These are phyloP conservation scores for Sporobolomyces roseus DNA, from an alignment of 768 basidiomycete genomes.

Conservation along the genomic window DNA sequence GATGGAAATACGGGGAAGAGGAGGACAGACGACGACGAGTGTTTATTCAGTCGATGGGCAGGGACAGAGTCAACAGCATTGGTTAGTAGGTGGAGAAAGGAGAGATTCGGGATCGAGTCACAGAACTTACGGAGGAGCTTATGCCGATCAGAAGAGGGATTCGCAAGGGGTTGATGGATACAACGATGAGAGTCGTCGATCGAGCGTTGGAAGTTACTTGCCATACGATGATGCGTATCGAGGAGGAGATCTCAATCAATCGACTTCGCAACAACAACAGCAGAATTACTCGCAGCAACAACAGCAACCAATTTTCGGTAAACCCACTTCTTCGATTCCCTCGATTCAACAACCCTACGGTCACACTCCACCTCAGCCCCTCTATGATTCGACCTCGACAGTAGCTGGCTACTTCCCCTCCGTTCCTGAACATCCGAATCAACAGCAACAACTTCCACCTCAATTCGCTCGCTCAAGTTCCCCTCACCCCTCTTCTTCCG, in stretches of 20 bases:
- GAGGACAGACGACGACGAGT: constrained; percentile 19
- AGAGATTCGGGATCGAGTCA: constrained; percentile 9
- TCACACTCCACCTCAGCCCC: not conserved
- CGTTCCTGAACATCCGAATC: constrained; percentile 2
- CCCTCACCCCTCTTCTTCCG: constrained; percentile 5
- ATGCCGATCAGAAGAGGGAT: constrained; percentile 2
- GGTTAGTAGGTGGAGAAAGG: constrained; percentile 7
- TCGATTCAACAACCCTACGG: constrained; percentile 11
- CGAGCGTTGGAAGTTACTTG: constrained; percentile 14
- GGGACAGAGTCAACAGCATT: not conserved
- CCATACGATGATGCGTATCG: constrained; percentile 35
- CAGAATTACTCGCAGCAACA: constrained; percentile 1
- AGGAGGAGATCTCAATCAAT: not conserved
- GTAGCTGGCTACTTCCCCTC: constrained; percentile 16
- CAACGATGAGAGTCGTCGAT: constrained; percentile 13
- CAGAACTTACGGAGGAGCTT: constrained; percentile 3
- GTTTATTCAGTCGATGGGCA: constrained; percentile 36
- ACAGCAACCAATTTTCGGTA: not conserved
- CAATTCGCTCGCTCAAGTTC: constrained; percentile 11
- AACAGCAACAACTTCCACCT: not conserved
- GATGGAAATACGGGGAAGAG: constrained; percentile 34
- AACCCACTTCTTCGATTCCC: not conserved
- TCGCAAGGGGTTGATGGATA: constrained; percentile 22
- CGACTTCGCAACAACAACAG: not conserved
- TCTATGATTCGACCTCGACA: not conserved